Conservation (phyloP, 805 yeast species). For the Kazachstania martiniae region DNA sequence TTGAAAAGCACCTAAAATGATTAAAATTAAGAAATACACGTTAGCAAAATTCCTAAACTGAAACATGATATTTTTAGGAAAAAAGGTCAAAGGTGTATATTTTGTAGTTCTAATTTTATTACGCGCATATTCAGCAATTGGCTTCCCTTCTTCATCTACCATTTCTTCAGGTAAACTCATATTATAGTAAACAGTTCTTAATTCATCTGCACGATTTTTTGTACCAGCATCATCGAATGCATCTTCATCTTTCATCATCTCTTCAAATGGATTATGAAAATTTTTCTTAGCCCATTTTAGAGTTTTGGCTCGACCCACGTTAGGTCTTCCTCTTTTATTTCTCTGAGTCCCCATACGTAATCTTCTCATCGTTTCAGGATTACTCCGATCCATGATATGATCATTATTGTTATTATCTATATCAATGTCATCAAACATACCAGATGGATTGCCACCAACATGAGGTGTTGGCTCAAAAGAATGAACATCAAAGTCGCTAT, state of each 20-base stretch:
- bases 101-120: slow-evolving; percentile 93
- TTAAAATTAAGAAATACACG: slow-evolving; percentile 69
- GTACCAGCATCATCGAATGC: slow-evolving; percentile 27
- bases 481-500: slow-evolving; percentile 16
- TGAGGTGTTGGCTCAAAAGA: slow-evolving; percentile 23
- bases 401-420: slow-evolving; percentile 11
- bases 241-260: slow-evolving; percentile 17
- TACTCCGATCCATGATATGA: too few species aligned
- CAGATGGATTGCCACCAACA: slow-evolving; percentile 9
- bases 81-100: slow-evolving; percentile 79
- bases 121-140: slow-evolving; percentile 55
- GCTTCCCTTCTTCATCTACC: slow-evolving; percentile 50
- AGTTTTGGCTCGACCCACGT: slow-evolving; percentile 49
- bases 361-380: slow-evolving; percentile 43
- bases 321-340: slow-evolving; percentile 55
- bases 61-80: slow-evolving; percentile 71
- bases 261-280: slow-evolving; percentile 27
- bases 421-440: slow-evolving; percentile 18
- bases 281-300: slow-evolving; percentile 37
- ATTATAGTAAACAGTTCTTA: slow-evolving; percentile 49
- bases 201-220: slow-evolving; percentile 31
- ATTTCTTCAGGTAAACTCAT: slow-evolving; percentile 46
- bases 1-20: slow-evolving; percentile 65
- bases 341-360: slow-evolving; percentile 90
- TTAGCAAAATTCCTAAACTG: slow-evolving; percentile 90